Evolutionary conservation across 805 yeast species (phyloP).

Genomic region (Suhomyces emberorum): DNA sequence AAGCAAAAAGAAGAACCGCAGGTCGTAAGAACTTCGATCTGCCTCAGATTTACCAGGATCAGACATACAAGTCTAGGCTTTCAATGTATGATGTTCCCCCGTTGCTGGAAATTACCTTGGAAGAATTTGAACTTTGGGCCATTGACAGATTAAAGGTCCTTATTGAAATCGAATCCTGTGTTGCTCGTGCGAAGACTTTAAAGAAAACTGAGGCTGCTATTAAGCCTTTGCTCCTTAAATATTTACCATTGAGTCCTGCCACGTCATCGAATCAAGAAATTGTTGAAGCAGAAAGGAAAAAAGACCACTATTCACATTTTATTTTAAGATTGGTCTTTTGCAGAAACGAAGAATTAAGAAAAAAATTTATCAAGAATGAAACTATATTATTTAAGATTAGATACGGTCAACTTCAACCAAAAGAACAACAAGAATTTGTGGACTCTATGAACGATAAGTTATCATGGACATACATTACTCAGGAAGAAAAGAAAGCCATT

Average conservation of each 20-base stretch:
- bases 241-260: conserved; percentile 57
- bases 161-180: conserved; percentile 76
- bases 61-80: conserved; percentile 56
- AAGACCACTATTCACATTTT: conserved; percentile 91
- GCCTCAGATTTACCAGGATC: conserved; percentile 25
- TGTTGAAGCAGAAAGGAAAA: conserved; percentile 60
- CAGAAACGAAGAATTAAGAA: conserved; percentile 77
- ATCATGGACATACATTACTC: conserved; percentile 66
- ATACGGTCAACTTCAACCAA: conserved; percentile 56
- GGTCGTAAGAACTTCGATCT: conserved; percentile 65
- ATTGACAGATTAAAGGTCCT: conserved; percentile 82
- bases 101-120: conserved; percentile 78
- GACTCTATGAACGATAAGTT: conserved; percentile 50
- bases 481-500: conserved; percentile 55
- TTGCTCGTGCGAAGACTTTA: conserved; percentile 57
- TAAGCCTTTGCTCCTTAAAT: conserved; percentile 61
- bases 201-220: conserved; percentile 65
- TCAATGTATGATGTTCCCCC: conserved; percentile 80
- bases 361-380: conserved; percentile 76
- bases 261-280: conserved; percentile 33
- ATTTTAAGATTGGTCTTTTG: conserved; percentile 88
- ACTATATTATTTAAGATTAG: conserved; percentile 70
- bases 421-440: conserved; percentile 73
- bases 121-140: conserved; percentile 94
- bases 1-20: conserved; percentile 68